Percentiles rank a stretch among this genome's conserved stretches.
phyloP scores from a whole-genome alignment of 208 protist species.

The Trypanosoma congolense region DNA sequence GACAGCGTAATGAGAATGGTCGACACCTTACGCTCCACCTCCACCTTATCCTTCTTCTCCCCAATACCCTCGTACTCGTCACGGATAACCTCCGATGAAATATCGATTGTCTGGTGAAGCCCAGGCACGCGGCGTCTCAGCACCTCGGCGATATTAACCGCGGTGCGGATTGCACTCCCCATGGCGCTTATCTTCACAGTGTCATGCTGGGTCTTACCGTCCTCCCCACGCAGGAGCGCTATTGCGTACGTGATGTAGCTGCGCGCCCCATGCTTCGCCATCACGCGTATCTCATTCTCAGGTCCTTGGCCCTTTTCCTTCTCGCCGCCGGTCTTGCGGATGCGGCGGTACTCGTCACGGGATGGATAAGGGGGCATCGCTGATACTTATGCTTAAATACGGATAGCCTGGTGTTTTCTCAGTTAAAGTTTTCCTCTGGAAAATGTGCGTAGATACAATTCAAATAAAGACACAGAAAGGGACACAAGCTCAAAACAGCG shows the following conservation, averaged over 20 bases:
- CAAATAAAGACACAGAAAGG: too few species aligned
- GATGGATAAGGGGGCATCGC: slow-evolving; percentile 50
- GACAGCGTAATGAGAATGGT: slow-evolving; percentile 90
- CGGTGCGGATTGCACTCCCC: slow-evolving; percentile 87
- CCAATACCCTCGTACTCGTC: slow-evolving; percentile 90
- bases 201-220: slow-evolving; percentile 76
- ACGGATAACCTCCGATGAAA: slow-evolving; percentile 69
- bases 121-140: slow-evolving; percentile 87
- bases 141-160: slow-evolving; percentile 91
- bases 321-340: slow-evolving; percentile 37
- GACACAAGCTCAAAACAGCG: too few species aligned
- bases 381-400: neutral
- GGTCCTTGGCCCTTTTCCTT: slow-evolving; percentile 54
- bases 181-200: slow-evolving; percentile 88
- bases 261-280: slow-evolving; percentile 66
- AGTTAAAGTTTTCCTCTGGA: too few species aligned
- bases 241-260: slow-evolving; percentile 90
- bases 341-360: slow-evolving; percentile 72
- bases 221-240: slow-evolving; percentile 77
- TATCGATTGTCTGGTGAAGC: slow-evolving; percentile 89
- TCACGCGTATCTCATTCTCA: slow-evolving; percentile 88
- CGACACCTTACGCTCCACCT: slow-evolving; percentile 80
- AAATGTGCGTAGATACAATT: too few species aligned
- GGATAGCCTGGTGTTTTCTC: too few species aligned
- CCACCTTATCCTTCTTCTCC: slow-evolving; percentile 59